Evolutionary conservation across 164 flowering plant species (phyloP), one percentile per base, ranked within the genome.

Genomic region (Nelumbo lutea): DNA sequence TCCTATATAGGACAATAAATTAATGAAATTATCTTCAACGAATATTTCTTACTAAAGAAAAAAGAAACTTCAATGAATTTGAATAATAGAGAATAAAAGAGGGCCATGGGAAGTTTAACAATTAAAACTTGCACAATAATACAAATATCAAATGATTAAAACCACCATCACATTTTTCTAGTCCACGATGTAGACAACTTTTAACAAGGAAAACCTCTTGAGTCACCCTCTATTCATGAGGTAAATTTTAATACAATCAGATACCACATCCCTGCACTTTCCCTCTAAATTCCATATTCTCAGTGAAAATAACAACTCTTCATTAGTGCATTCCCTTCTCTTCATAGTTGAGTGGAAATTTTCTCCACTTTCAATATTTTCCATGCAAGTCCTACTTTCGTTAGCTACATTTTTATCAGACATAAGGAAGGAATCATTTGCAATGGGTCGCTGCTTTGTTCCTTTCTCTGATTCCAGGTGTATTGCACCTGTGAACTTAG

Each of bases 361-460:
- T 68, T 73, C 86, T 41, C 73, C 80, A 65, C 68, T 68, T 66
- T 77, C 84, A 57, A 86, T 79, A 69, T 71, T 78, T 64, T 67
- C 78, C 65, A 64, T 40, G 15, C 42, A 73, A 58, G 53, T 65
- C 58, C 73, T 70, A 61, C 79, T 76, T 50, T 76, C 85, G 72
- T 65, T 9, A 56, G 70, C 77, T 5, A 65, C 15, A 62, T 78
- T 75, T 58, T 80, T 78, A 55, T 72, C 75, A 41, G 74, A 73
- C 53, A 82, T 76, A 57, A 89, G 52, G 64, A 87, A 85, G 27
- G 90, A 78, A 78, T 88, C 98, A 73, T 69, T 66, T 50, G 86
- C 72, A 71, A 78, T 63, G 40, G 73, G 61, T 64, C 69, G 77
- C 47, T 75, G 78, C 68, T 67, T 82, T 70, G 61, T 75, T 42